Evolutionary conservation across 2,329 filamentous ascomycete genomes (phyloP), one percentile per base, ranked within the genome.

Genomic region (Podosphaera xanthii): DNA sequence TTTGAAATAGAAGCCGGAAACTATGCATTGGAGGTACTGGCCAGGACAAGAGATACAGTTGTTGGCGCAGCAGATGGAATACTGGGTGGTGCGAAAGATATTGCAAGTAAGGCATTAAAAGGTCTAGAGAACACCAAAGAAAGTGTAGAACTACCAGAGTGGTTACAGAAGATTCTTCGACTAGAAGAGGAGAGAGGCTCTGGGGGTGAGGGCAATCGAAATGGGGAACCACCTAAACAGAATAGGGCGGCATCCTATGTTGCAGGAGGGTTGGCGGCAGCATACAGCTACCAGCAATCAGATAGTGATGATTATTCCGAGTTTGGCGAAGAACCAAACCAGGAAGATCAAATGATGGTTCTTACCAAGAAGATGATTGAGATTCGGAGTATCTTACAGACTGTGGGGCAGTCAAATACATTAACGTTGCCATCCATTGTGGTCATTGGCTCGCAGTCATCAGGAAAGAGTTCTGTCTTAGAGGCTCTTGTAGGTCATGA

Each of bases 311-410:
- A 91, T 42, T 80, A 84, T 63, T 71, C 76, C 3, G 76, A 82
- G 59, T 74, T 76, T 7, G 75, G 73, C 30, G 80, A 84, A 59
- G 81, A 86, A 67, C 76, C 78, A 56, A 87, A 88, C 22, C 82
- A 82, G 66, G 92, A 98, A 67, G 92, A 98, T 69, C 92, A 98
- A 71, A 98, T 98, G 91, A 98, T 98, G 92, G 77, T 96, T 65
- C 75, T 98, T 67, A 98, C 94, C 1, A 91, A 92, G 74, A 97
- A 97, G 74, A 98, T 98, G 92, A 98, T 98, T 67, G 92, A 98
- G 74, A 97, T 98, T 60, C 79, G 94, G 64, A 90, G 84, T 64
- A 87, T 98, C 60, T 76, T 98, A 33, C 86, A 94, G 68, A 87
- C 84, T 34, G 86, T 98, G 54, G 94, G 90, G 40, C 91, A 98